A percentile compares a stretch with the other conserved stretches of the same genome.
These are phyloP conservation scores for Delphinella strobiligena DNA, from an alignment of 2,329 filamentous ascomycete genomes.

Conservation along the genomic window DNA sequence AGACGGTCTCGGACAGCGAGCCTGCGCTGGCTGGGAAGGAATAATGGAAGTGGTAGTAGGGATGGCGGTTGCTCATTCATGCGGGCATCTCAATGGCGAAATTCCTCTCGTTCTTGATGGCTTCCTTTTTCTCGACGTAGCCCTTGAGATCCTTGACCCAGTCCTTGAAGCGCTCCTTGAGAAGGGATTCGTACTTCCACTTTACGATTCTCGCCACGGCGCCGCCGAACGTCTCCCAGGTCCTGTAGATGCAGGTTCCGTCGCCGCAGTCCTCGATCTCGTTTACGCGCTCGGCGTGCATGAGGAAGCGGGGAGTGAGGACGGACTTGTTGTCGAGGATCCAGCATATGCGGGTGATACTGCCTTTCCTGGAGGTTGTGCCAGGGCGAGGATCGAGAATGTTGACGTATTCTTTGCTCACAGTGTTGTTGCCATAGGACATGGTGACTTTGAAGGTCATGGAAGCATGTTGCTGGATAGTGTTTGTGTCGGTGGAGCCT, in stretches of 20 bases:
- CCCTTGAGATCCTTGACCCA: constrained; percentile 30
- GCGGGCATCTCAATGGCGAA: constrained; percentile 4
- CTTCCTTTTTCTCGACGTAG: constrained; percentile 25
- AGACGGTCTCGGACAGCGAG: too few species aligned
- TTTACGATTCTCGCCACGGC: constrained; percentile 27
- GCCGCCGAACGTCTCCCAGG: constrained; percentile 35
- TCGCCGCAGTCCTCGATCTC: constrained; percentile 30
- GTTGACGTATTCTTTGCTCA: constrained; percentile 23
- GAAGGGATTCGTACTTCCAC: constrained; percentile 28
- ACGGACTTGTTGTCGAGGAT: constrained; percentile 18
- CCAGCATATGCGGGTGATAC: constrained; percentile 21
- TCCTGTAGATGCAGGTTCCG: constrained; percentile 23
- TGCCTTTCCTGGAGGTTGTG: constrained; percentile 3
- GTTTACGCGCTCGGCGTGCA: constrained; percentile 35
- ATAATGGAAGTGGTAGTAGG: too few species aligned
- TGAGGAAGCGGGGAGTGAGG: constrained; percentile 20
- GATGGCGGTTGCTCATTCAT: too few species aligned
- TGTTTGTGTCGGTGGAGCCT: constrained; percentile 6
- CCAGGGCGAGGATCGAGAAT: constrained; percentile 23
- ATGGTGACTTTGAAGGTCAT: constrained; percentile 34
- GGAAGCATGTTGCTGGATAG: constrained; percentile 27
- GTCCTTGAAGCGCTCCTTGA: constrained; percentile 26
- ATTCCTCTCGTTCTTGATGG: background rate
- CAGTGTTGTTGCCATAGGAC: constrained; percentile 18
- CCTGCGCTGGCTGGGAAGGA: too few species aligned